A percentile compares a stretch with the other conserved stretches of the same genome.
These are phyloP conservation scores for Uncinocarpus reesii DNA, from an alignment of 2,329 filamentous ascomycete genomes.

Conservation along the genomic window DNA sequence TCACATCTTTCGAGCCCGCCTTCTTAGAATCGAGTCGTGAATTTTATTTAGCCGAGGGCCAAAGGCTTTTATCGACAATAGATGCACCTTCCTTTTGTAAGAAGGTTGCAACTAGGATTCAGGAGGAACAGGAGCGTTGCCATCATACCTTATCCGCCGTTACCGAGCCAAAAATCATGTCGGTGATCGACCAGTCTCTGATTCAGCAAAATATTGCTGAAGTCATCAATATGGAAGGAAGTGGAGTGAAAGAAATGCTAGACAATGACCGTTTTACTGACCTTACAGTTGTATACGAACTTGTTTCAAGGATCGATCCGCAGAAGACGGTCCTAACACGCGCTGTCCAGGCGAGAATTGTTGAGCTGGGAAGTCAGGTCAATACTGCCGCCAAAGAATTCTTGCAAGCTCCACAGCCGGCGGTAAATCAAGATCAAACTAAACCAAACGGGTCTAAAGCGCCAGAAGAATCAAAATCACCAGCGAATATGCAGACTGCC, in stretches of 20 bases:
- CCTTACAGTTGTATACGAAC: constrained; percentile 66
- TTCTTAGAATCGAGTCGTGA: constrained; percentile 60
- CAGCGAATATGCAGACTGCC: constrained; percentile 64
- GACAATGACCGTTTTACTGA: constrained; percentile 76
- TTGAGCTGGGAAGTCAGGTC: constrained; percentile 71
- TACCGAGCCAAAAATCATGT: constrained; percentile 61
- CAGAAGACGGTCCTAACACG: constrained; percentile 60
- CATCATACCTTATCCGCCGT: constrained; percentile 65
- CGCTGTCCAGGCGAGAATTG: constrained; percentile 62
- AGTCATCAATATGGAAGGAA: constrained; percentile 73
- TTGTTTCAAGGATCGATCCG: constrained; percentile 66
- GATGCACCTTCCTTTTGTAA: constrained; percentile 76
- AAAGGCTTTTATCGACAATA: constrained; percentile 61
- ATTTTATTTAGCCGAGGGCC: constrained; percentile 70
- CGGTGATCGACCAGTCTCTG: constrained; percentile 69
- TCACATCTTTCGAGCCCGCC: constrained; percentile 67
- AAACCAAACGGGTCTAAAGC: constrained; percentile 39
- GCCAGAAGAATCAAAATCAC: constrained; percentile 40
- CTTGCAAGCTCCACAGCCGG: constrained; percentile 47
- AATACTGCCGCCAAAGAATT: constrained; percentile 53
- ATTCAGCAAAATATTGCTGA: constrained; percentile 68
- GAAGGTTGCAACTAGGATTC: constrained; percentile 61
- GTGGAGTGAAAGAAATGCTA: constrained; percentile 78
- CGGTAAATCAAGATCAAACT: constrained; percentile 23
- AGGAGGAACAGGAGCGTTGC: constrained; percentile 74